Percentiles rank a stretch among this genome's conserved stretches.
These are phyloP conservation scores for Aspergillus cavernicola DNA, from an alignment of 495 filamentous ascomycete species.

Conservation along the genomic window DNA sequence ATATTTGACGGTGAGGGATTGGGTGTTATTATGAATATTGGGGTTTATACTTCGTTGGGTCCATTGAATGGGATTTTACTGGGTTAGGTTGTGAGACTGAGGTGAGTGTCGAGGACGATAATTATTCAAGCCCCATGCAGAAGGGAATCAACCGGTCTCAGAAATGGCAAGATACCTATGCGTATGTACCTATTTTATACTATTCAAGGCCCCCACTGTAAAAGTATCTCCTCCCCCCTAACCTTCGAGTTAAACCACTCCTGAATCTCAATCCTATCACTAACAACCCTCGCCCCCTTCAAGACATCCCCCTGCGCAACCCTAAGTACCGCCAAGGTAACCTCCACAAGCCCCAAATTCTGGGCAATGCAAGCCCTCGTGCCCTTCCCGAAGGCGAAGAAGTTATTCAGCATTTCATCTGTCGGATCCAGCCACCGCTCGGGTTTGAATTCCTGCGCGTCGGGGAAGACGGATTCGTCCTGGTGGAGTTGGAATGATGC, in stretches of 20 bases:
- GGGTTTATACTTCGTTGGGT: too few relatives aligned
- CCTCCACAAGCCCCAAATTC: constrained; percentile 41
- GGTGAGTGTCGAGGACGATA: too few relatives aligned
- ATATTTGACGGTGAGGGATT: too few relatives aligned
- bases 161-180: too few relatives aligned
- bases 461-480: constrained; percentile 40
- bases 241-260: constrained; percentile 51
- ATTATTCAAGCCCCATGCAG: too few relatives aligned
- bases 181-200: too few relatives aligned
- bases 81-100: too few relatives aligned
- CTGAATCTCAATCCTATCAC: constrained; percentile 37
- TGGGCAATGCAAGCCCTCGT: constrained; percentile 47
- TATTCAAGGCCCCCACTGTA: constrained; percentile 20
- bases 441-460: constrained; percentile 42
- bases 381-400: constrained; percentile 48
- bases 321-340: constrained; percentile 33
- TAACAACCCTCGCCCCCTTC: constrained; percentile 31
- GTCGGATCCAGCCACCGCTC: constrained; percentile 46
- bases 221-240: constrained; percentile 25
- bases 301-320: constrained; percentile 39
- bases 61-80: too few relatives aligned
- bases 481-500: constrained; percentile 42
- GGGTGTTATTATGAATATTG: too few relatives aligned
- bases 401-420: constrained; percentile 35
- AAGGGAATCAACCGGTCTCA: too few relatives aligned